phyloP scores from a whole-genome alignment of 169 alveolate genomes.

The Eimeria acervulina region DNA sequence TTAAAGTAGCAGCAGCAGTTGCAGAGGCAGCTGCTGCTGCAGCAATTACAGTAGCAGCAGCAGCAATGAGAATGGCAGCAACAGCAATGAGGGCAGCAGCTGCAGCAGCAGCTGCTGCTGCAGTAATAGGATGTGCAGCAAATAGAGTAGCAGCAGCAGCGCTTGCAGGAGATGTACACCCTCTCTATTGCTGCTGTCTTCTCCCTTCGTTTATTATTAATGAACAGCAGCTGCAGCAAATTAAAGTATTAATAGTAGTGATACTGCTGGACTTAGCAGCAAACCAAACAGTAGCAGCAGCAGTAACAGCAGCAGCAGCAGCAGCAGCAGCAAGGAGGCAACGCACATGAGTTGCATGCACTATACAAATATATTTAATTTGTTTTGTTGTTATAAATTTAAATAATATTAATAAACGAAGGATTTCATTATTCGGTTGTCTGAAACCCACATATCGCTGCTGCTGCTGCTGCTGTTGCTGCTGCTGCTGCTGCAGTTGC shows the following conservation, averaged over 20 bases:
- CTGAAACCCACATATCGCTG: neutral
- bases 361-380: too few species aligned
- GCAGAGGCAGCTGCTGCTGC: too few species aligned
- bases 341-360: too few species aligned
- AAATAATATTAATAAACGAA: too few species aligned
- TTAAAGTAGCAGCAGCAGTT: too few species aligned
- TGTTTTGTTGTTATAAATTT: too few species aligned
- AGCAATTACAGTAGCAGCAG: too few species aligned
- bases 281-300: neutral
- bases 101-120: neutral
- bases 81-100: neutral
- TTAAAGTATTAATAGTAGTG: neutral
- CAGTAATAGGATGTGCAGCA: neutral
- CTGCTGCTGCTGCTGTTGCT: neutral
- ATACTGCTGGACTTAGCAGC: conserved; percentile 8
- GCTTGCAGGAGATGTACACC: neutral
- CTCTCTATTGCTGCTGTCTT: neutral
- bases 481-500: neutral
- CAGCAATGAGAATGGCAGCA: neutral
- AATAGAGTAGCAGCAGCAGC: conserved; percentile 13
- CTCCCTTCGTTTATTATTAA: too few species aligned
- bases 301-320: conserved; percentile 15
- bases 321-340: neutral
- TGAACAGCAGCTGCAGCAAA: neutral
- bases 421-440: too few species aligned